These are phyloP conservation scores for Coemansia sp. DNA, from an alignment of 192 early-diverging fungal genomes.

Conservation along the genomic window DNA sequence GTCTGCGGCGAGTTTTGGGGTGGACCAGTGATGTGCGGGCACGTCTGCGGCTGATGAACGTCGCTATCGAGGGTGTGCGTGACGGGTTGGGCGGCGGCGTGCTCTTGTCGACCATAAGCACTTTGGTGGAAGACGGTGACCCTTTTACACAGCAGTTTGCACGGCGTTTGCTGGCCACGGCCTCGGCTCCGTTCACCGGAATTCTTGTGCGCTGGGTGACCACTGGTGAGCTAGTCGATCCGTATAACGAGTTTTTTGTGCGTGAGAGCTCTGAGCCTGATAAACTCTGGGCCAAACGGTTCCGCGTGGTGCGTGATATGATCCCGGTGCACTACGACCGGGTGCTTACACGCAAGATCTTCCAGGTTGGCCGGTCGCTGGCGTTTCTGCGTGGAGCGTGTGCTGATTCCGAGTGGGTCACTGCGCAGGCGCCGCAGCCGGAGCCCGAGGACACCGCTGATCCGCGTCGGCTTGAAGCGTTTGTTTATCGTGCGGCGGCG, in stretches of 20 bases:
- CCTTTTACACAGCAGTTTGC: slow-evolving; percentile 82
- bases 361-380: slow-evolving; percentile 83
- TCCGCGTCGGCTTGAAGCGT: slow-evolving; percentile 66
- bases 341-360: slow-evolving; percentile 82
- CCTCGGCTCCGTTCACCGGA: slow-evolving; percentile 84
- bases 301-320: slow-evolving; percentile 73
- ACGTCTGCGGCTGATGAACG: slow-evolving; percentile 73
- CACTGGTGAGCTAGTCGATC: slow-evolving; percentile 91
- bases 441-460: slow-evolving; percentile 60
- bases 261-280: slow-evolving; percentile 60
- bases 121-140: slow-evolving; percentile 87
- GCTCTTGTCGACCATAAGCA: slow-evolving; percentile 68
- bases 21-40: slow-evolving; percentile 84
- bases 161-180: slow-evolving; percentile 68
- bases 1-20: slow-evolving; percentile 79
- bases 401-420: slow-evolving; percentile 63
- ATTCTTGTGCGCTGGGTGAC: slow-evolving; percentile 92
- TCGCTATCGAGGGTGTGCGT: slow-evolving; percentile 40
- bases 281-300: slow-evolving; percentile 83
- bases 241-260: slow-evolving; percentile 92
- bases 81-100: slow-evolving; percentile 40
- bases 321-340: slow-evolving; percentile 82
- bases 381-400: slow-evolving; percentile 75
- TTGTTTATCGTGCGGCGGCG: slow-evolving; percentile 70
- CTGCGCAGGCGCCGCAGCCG: slow-evolving; percentile 30